Conservation (phyloP, 495 filamentous ascomycete genomes). For the Pseudotulostoma volvatum region DNA sequence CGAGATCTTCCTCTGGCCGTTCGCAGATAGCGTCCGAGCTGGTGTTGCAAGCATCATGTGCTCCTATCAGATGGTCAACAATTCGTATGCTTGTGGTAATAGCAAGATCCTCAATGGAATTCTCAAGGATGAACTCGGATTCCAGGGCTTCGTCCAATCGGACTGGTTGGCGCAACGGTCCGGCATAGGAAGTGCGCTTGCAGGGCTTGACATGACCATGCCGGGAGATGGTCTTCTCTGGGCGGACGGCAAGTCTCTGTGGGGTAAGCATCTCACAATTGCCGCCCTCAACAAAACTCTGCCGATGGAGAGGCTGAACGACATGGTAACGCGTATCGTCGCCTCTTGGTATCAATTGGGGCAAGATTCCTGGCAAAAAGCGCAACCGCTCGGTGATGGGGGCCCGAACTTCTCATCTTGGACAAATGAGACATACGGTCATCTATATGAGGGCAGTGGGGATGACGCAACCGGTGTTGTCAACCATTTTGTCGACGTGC, state of each 20-base stretch:
- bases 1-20: slow-evolving; percentile 83
- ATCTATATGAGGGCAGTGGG: slow-evolving; percentile 46
- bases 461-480: slow-evolving; percentile 43
- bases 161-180: slow-evolving; percentile 87
- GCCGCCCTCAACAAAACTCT: slow-evolving; percentile 71
- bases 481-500: slow-evolving; percentile 63
- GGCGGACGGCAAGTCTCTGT: slow-evolving; percentile 62
- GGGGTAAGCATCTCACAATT: slow-evolving; percentile 61
- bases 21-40: slow-evolving; percentile 68
- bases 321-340: slow-evolving; percentile 86
- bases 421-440: slow-evolving; percentile 54
- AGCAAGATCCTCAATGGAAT: slow-evolving; percentile 83
- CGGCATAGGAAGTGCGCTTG: slow-evolving; percentile 62
- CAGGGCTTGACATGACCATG: slow-evolving; percentile 91
- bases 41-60: slow-evolving; percentile 87
- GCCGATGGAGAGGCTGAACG: slow-evolving; percentile 68
- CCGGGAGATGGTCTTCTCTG: slow-evolving; percentile 73
- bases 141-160: slow-evolving; percentile 84
- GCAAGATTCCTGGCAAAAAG: slow-evolving; percentile 53
- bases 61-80: slow-evolving; percentile 80
- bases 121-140: slow-evolving; percentile 87
- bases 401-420: slow-evolving; percentile 87
- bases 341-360: slow-evolving; percentile 84
- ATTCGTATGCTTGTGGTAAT: slow-evolving; percentile 81
- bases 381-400: slow-evolving; percentile 35